Evolutionary conservation across 2,329 filamentous ascomycete genomes (phyloP), one percentile per base, ranked within the genome.

Genomic region (Tolypocladium guangdongense): DNA sequence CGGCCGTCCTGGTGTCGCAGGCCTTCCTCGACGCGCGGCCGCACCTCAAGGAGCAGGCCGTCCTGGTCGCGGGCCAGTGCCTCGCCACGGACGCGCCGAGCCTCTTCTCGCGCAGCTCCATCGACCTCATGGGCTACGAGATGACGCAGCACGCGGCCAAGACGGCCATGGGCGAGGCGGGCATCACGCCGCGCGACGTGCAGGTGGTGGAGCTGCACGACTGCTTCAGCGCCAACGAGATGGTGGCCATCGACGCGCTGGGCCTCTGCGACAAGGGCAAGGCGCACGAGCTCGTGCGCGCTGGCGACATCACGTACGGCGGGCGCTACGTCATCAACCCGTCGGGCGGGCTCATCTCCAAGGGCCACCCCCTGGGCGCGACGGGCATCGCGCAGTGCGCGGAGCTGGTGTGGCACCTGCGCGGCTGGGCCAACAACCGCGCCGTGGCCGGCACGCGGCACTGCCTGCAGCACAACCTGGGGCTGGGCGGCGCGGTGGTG

Each of bases 301-400:
- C 72, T 11, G 91, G 91, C 32, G 90, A 91, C 63, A 96, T 97
- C 66, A 97, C 92, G 1, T 96, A 96, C 68, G 90, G 91, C 52
- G 83, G 88, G 48, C 80, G 81, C 63, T 83, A 88, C 67, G 81
- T 97, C 57, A 82, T 97, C 68, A 97, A 97, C 72, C 92, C 92
- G 1, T 95, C 89, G 0, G 93, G 92, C 45, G 93, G 93, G 1
- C 80, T 97, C 54, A 97, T 97, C 64, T 93, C 88, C 58, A 97
- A 97, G 76, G 93, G 92, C 41, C 92, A 97, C 69, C 92, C 93
- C 0, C 83, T 97, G 4, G 92, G 92, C 36, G 92, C 92, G 0
- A 95, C 90, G 0, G 92, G 93, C n/a, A 79, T 97, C 51, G 93
- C 92, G 14, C 92, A 97, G 73, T 96, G 91, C 66, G 89, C 92